Evolutionary conservation across 108 stramenopile genomes (phyloP), one percentile per base, ranked within the genome.

Genomic region (Discostella pseudostelligera): DNA sequence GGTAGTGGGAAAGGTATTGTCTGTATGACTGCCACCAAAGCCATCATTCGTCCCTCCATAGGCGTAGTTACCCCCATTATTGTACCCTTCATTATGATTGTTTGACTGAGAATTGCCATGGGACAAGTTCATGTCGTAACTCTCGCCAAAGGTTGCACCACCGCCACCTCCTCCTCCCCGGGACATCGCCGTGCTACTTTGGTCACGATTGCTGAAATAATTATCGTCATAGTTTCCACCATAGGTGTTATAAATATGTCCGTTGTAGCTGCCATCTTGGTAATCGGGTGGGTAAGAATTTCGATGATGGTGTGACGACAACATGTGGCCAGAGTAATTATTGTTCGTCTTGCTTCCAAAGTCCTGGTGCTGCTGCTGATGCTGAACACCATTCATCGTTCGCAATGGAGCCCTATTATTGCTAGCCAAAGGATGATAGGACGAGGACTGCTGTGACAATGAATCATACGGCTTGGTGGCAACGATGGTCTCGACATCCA

Each of bases 401-500:
- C 58, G 29, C 36, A 37, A 13, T 4, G 58, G 58, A 35, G 49
- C 35, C 63, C 62, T 67, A n/a, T n/a, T n/a, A n/a, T n/a, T n/a
- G n/a, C n/a, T n/a, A n/a, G n/a, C n/a, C n/a, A n/a, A n/a, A n/a
- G n/a, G n/a, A n/a, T n/a, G n/a, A n/a, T n/a, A n/a, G n/a, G n/a
- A n/a, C n/a, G n/a, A n/a, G n/a, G n/a, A n/a, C n/a, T n/a, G n/a
- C n/a, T n/a, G n/a, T n/a, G n/a, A n/a, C n/a, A n/a, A n/a, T n/a
- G n/a, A n/a, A 17, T 28, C 24, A 5, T 56, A 29, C 39, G 39
- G 65, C 8, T 60, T 56, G 6, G 32, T 48, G 14, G 46, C 17
- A 29, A 73, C 65, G 32, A 73, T 73, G 26, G 49, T 59, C 45
- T 73, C 72, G 32, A 73, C 72, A 60, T 73, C 72, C 65, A 73